phyloP scores from a whole-genome alignment of 1,139 yeast species.

The Candida sanyaensis region DNA sequence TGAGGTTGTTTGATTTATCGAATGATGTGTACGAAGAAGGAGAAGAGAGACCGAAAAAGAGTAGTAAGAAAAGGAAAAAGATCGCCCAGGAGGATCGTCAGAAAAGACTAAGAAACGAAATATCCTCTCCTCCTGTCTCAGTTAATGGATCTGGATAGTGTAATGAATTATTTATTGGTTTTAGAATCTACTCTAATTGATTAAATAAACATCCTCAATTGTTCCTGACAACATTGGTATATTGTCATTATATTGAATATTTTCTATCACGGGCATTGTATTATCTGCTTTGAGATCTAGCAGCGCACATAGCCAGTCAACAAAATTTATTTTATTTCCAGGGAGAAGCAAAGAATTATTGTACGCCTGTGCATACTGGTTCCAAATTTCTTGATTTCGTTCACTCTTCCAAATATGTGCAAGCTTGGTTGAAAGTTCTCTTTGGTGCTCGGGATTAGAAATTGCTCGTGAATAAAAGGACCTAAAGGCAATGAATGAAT shows the following conservation, averaged over 20 bases:
- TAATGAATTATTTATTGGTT: background rate
- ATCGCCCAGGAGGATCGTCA: constrained; percentile 9
- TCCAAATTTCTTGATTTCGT: constrained; percentile 27
- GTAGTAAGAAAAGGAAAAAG: constrained; percentile 31
- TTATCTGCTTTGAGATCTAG: constrained; percentile 3
- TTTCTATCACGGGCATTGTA: background rate
- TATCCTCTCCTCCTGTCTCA: background rate
- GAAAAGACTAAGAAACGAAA: background rate
- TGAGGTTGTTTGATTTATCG: constrained; percentile 82
- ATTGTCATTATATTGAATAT: background rate
- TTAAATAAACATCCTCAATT: constrained; percentile 12
- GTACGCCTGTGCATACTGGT: constrained; percentile 31
- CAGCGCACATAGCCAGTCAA: constrained; percentile 14
- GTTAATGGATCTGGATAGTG: background rate
- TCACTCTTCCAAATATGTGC: constrained; percentile 34
- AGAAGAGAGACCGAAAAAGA: constrained; percentile 69
- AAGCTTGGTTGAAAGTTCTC: constrained; percentile 26
- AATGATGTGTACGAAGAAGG: constrained; percentile 81
- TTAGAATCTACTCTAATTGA: background rate
- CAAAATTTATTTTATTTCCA: constrained; percentile 8
- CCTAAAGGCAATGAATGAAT: constrained; percentile 39
- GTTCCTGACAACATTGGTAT: constrained; percentile 8
- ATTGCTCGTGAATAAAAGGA: constrained; percentile 32
- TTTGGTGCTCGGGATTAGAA: constrained; percentile 24
- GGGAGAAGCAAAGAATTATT: constrained; percentile 15